Base-by-base conservation (phyloP, 2,329 filamentous ascomycete species). In the Akanthomyces muscarius region DNA sequence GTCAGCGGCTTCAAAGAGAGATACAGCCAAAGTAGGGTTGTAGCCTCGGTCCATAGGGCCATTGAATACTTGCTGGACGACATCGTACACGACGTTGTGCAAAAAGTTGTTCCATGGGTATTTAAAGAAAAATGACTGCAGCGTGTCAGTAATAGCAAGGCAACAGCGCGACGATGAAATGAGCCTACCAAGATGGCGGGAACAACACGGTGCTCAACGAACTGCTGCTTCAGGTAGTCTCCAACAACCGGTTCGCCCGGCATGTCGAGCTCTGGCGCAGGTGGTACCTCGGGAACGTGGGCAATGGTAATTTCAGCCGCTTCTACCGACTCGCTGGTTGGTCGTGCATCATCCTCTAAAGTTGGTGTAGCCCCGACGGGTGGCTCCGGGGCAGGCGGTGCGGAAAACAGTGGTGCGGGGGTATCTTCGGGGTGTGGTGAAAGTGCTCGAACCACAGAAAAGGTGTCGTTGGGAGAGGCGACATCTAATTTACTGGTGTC, bases 91-190 rank as follows among this genome's bases (percentile, higher is more conserved):
- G 50, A 99, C 95, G 72, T 99, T 99, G 77, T 99, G 95, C 51
- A 99, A 83, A 73, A 99, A 99, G 75, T 99, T 99, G 77, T 99
- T 99, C 95, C 95, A 99, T 1, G 95, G 94, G 71, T 98, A 99
- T 64, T 89, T 87, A 80, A 99, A 99, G 78, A 99, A 99, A 80
- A 98, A 98, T 63, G 92, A 91, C 92, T 96, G 67, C 2, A 47
- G n/a, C 3, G 0, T 23, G 58, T 69, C 66, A 71, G 68, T 56
- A 58, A n/a, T 21, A 36, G 13, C 4, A 48, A 45, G 30, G 44
- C 23, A 54, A 52, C 21, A 18, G 13, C 18, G 28, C 28, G 11
- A 18, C 18, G 3, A 30, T n/a, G 28, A n/a, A 25, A 5, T 7
- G 18, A 44, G 68, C 89, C 83, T 83, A 96, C 92, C 74, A 99